Evolutionary conservation across 2,329 filamentous ascomycete species (phyloP), one percentile per base, ranked within the genome.

Genomic region (Microcyclospora pomicola): DNA sequence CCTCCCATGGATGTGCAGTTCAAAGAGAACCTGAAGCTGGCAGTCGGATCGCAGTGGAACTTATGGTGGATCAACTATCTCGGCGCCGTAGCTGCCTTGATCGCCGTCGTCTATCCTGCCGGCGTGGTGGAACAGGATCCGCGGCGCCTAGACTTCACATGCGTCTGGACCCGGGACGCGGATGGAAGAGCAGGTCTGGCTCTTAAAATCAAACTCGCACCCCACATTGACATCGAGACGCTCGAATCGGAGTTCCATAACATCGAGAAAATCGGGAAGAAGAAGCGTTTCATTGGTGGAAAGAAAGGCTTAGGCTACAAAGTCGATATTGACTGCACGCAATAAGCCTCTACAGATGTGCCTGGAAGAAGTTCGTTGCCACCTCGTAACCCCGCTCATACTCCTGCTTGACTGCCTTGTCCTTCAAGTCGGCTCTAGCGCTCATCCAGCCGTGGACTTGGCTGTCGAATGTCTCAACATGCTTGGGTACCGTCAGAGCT

Each of bases 1-100:
- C 68, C 72, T 2, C 72, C 73, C 0, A 65, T 65, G 0, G 77
- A 81, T 47, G 52, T 66, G 7, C 54, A 62, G 3, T 75, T 78
- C 48, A 71, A 72, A 27, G 52, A 59, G 1, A 64, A 67, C 3
- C 61, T 82, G 27, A 59, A 68, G 30, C 58, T 61, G 28, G 62
- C 80, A 3, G 55, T 78, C 2, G 71, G 69, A 0, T 47, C 44
- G 4, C 55, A 62, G 0, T 66, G 69, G 45, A 64, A 71, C 40
- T 62, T 69, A 9, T 82, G 77, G 76, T 82, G 77, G 77, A 68
- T 71, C 38, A 67, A 65, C 37, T 82, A 79, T 49, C 49, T 80
- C 1, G 78, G 79, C 1, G 65, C 68, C 12, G 65, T 81, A 1
- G 75, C 72, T 2, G 63, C 62, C 5, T 53, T 81, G 9, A 59